Conservation (phyloP, 805 yeast genomes). For the Yamadazyma ubonensis region DNA sequence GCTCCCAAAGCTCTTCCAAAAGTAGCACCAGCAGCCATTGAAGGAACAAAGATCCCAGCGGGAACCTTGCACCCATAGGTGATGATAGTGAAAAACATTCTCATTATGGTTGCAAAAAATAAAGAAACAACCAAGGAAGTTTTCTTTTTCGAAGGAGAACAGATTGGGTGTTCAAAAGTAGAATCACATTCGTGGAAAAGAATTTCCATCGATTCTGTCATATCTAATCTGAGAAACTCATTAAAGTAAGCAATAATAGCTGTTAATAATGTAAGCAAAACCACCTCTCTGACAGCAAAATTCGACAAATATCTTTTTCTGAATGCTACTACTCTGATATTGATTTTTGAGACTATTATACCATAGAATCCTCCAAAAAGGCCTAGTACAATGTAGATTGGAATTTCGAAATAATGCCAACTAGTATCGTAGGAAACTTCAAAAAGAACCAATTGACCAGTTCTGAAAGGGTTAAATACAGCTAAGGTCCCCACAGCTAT, state of each 20-base stretch:
- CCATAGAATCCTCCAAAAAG: conserved; percentile 92
- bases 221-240: conserved; percentile 76
- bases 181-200: conserved; percentile 79
- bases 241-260: conserved; percentile 80
- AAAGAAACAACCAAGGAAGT: conserved; percentile 51
- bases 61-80: conserved; percentile 95
- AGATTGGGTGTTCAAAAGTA: conserved; percentile 41
- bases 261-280: conserved; percentile 63
- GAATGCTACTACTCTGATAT: conserved; percentile 72
- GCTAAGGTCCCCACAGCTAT: conserved; percentile 83
- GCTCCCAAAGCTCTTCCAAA: conserved; percentile 88
- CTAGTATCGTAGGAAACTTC: conserved; percentile 83
- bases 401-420: conserved; percentile 86
- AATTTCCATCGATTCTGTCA: conserved; percentile 94
- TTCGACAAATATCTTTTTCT: conserved; percentile 64
- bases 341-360: conserved; percentile 68
- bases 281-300: conserved; percentile 69
- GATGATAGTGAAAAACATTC: conserved; percentile 71
- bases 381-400: conserved; percentile 76
- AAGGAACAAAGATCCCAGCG: conserved; percentile 96
- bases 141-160: conserved; percentile 30
- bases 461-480: conserved; percentile 84
- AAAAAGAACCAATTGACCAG: conserved; percentile 91
- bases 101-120: conserved; percentile 64
- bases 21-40: conserved; percentile 95